phyloP scores from a whole-genome alignment of 2,329 filamentous ascomycete genomes.

The Penicillium sp. region DNA sequence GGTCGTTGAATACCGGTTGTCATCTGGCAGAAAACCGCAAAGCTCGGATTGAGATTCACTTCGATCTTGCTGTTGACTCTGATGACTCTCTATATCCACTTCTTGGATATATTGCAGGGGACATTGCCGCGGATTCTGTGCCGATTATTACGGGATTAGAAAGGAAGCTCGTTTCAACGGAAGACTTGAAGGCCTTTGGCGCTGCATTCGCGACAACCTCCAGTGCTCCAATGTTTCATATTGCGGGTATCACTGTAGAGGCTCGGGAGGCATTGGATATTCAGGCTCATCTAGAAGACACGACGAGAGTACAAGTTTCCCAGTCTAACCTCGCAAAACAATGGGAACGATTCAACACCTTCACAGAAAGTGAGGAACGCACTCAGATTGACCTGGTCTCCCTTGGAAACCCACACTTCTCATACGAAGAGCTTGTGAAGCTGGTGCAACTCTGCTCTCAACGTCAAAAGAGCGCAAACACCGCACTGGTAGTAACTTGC shows the following conservation, averaged over 20 bases:
- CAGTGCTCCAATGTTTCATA: conserved; percentile 55
- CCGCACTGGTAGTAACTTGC: conserved; percentile 33
- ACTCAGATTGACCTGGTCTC: conserved; percentile 47
- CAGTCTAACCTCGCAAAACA: conserved; percentile 15
- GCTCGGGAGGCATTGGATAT: conserved; percentile 24
- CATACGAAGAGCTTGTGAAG: conserved; percentile 43
- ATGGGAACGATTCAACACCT: conserved; percentile 30
- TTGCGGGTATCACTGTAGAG: conserved; percentile 50
- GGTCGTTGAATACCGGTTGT: conserved; percentile 5
- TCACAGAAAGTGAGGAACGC: conserved; percentile 13
- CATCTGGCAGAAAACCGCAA: conserved; percentile 20
- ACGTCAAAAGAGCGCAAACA: conserved; percentile 28
- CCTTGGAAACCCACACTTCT: conserved; percentile 56
- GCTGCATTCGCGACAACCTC: conserved; percentile 54
- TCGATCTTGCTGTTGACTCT: not conserved
- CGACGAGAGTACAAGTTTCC: conserved; percentile 7
- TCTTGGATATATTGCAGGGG: conserved; percentile 48
- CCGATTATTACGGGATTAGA: conserved; percentile 48
- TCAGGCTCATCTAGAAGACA: conserved; percentile 14
- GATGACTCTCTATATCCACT: conserved; percentile 50
- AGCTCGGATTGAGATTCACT: not conserved
- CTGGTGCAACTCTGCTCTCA: conserved; percentile 41
- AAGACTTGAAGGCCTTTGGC: conserved; percentile 53
- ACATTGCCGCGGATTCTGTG: conserved; percentile 38
- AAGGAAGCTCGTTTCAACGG: conserved; percentile 23